These are phyloP conservation scores for Ogataea degrootiae DNA, from an alignment of 805 yeast species.

Conservation along the genomic window DNA sequence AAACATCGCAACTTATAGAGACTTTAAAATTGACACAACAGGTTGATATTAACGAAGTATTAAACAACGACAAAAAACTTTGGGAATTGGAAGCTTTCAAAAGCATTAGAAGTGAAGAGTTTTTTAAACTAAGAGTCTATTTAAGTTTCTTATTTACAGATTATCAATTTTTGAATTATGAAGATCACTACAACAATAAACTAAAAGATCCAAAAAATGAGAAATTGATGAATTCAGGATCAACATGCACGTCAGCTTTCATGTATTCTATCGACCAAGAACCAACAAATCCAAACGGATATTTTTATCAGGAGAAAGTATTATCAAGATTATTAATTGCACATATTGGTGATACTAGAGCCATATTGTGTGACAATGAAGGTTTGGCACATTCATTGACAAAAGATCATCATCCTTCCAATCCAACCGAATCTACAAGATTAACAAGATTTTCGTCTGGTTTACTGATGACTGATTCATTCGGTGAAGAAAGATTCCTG, in stretches of 20 bases:
- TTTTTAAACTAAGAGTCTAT: constrained; percentile 56
- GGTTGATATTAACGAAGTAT: background rate
- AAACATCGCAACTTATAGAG: constrained; percentile 16
- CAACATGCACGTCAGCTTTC: constrained; percentile 33
- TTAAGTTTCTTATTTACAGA: constrained; percentile 65
- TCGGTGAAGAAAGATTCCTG: constrained; percentile 82
- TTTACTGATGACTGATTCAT: constrained; percentile 76
- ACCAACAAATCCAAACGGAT: constrained; percentile 25
- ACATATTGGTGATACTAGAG: constrained; percentile 91
- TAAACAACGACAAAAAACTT: constrained; percentile 3
- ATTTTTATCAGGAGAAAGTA: constrained; percentile 63
- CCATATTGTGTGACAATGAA: constrained; percentile 72
- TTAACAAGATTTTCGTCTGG: constrained; percentile 60
- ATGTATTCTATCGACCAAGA: constrained; percentile 29
- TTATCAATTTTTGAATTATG: constrained; percentile 44
- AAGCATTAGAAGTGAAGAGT: constrained; percentile 38
- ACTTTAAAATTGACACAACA: constrained; percentile 16
- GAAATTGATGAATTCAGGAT: constrained; percentile 27
- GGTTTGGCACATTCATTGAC: constrained; percentile 82
- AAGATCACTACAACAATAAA: constrained; percentile 18
- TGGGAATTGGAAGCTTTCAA: constrained; percentile 12
- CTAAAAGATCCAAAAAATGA: constrained; percentile 2
- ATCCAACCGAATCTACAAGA: constrained; percentile 71
- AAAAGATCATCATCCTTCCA: constrained; percentile 80
- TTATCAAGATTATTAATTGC: constrained; percentile 69